Conservation (phyloP, 495 filamentous ascomycete species). For the Pyronema domesticum region DNA sequence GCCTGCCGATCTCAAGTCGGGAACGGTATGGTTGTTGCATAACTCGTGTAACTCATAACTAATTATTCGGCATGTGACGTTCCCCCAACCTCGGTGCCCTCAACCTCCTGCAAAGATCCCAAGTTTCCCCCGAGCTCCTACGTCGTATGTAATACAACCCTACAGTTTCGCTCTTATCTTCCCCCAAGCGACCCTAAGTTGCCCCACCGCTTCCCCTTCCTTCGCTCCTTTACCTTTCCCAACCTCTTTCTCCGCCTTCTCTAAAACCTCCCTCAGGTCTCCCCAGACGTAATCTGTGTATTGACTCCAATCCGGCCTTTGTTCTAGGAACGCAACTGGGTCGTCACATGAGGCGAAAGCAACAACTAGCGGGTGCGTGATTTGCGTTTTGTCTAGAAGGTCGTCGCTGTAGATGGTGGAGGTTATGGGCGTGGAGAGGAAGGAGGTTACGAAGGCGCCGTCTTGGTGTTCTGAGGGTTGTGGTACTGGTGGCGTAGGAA, state of each 20-base stretch:
- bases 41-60: no score
- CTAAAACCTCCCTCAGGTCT: slow-evolving; percentile 42
- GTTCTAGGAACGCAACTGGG: slow-evolving; percentile 27
- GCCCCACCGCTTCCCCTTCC: slow-evolving; percentile 28
- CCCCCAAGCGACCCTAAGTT: slow-evolving; percentile 35
- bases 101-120: no score
- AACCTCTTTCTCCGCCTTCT: slow-evolving; percentile 45
- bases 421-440: slow-evolving; percentile 14
- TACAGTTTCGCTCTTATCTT: slow-evolving; percentile 26
- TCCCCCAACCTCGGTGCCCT: no score
- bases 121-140: no score
- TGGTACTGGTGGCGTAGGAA: no score
- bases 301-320: slow-evolving; percentile 28
- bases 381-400: slow-evolving; percentile 2
- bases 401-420: slow-evolving; percentile 3
- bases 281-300: slow-evolving; percentile 64
- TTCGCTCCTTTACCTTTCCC: slow-evolving; percentile 23
- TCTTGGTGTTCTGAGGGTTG: slow-evolving; percentile 3
- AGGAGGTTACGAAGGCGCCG: slow-evolving; percentile 11
- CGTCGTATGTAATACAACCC: neutral
- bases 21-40: no score
- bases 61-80: no score
- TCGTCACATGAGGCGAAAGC: slow-evolving; percentile 23
- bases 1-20: no score
- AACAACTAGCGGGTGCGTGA: slow-evolving; percentile 2